Evolutionary conservation across 805 yeast species (phyloP).

Genomic region (Grigorovia humatica): DNA sequence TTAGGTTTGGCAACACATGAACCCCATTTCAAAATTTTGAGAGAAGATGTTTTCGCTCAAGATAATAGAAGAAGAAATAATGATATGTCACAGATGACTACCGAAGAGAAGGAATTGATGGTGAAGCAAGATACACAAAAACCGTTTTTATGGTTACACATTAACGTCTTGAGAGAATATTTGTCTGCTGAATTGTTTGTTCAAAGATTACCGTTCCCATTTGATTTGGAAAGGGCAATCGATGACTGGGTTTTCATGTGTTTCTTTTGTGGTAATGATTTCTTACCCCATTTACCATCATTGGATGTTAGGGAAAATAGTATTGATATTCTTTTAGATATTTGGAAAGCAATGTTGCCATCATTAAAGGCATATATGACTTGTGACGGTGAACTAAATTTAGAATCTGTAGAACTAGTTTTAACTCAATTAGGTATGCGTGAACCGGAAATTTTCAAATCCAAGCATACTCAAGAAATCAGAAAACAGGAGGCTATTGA

Average conservation of each 20-base stretch:
- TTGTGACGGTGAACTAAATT: constrained; percentile 74
- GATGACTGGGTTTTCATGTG: constrained; percentile 99
- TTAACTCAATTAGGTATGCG: constrained; percentile 53
- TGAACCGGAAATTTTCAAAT: constrained; percentile 70
- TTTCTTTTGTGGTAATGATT: constrained; percentile 97
- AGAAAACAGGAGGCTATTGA: constrained; percentile 57
- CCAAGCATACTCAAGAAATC: constrained; percentile 56
- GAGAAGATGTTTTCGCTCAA: constrained; percentile 95
- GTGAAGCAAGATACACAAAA: constrained; percentile 38
- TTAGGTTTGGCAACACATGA: constrained; percentile 95
- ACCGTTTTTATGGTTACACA: constrained; percentile 91
- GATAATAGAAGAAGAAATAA: constrained; percentile 25
- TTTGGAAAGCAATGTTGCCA: constrained; percentile 75
- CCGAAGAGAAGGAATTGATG: constrained; percentile 38
- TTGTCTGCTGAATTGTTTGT: constrained; percentile 69
- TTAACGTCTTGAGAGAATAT: constrained; percentile 79
- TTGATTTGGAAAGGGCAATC: constrained; percentile 88
- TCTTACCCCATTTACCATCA: constrained; percentile 91
- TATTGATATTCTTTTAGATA: constrained; percentile 64
- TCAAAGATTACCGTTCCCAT: constrained; percentile 58
- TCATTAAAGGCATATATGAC: constrained; percentile 68
- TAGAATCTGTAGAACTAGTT: constrained; percentile 65
- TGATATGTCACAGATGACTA: constrained; percentile 38
- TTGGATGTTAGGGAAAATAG: constrained; percentile 92
- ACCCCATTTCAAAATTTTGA: constrained; percentile 84